Base-by-base conservation (phyloP, 768 basidiomycete genomes). In the Steccherinum ochraceum region DNA sequence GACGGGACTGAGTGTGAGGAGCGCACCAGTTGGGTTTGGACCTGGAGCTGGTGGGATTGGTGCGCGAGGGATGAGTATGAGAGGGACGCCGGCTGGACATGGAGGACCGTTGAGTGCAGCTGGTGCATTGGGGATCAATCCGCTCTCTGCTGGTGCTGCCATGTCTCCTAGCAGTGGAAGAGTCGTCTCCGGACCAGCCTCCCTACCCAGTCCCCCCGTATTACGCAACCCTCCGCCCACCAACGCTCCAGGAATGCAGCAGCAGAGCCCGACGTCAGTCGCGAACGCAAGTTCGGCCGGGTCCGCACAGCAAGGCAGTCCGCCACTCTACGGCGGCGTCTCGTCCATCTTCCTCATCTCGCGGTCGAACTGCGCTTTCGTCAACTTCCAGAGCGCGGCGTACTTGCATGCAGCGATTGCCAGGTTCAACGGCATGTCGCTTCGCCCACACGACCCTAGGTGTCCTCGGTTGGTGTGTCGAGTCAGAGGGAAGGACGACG, bases 281-380 rank as follows among this genome's bases (percentile, higher is more conserved):
- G 18, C 41, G 16, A 43, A n/a, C 16, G 41, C n/a, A 5, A 23
- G 21, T 19, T 18, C n/a, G n/a, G 16, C 41, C 5, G n/a, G 21
- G 41, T 23, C 41, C 10, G 5, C 41, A 5, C 35, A 39, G n/a
- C n/a, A n/a, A n/a, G n/a, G n/a, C n/a, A n/a, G n/a, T n/a, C 11
- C 35, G 35, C 41, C 56, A 13, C 19, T 63, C 19, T 52, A 61
- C 51, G 72, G 72, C 40, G 90, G 90, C 5, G 81, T 96, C 0
- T 65, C 85, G 1, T 93, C 89, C 12, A 83, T 98, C 52, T 96
- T 95, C 68, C 80, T 93, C 48, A 98, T 98, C 58, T 78, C 86
- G n/a, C 81, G 91, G n/a, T 94, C 93, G 2, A 90, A 83, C 61
- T 97, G 94, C 67, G 91, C 90, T 3, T 97, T 98, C 61, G 79